Base-by-base conservation (phyloP, 164 flowering plant genomes). In the Annona cherimola region DNA sequence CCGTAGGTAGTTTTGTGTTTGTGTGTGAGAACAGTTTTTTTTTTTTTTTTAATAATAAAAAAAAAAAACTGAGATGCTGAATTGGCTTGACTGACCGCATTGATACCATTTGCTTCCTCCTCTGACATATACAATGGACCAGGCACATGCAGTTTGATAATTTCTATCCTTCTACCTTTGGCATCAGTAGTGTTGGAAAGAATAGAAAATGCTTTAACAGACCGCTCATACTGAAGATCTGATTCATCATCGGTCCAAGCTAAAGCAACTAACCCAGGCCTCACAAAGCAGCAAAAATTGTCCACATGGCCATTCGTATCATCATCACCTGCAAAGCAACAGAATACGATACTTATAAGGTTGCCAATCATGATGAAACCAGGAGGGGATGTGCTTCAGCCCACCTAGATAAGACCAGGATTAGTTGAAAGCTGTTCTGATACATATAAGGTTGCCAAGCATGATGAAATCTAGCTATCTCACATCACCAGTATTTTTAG, bases 271-370 rank as follows among this genome's bases (percentile, higher is more conserved):
- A 89, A 93, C 50, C 97, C 99, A 75, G 99, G 98, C 83, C 76
- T 93, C 43, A 70, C 98, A 80, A 95, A 95, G 74, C 99, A 95
- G 86, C 99, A 95, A 91, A 95, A 90, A 75, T 93, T 95, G 81
- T 95, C 99, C 39, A 95, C 81, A 73, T 95, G 99, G 12, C 99
- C 99, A 81, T 95, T 95, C 8, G 99, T 95, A 80, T 95, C 99
- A 75, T 95, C 98, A 82, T 95, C 99, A 73, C 98, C 99, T 95
- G 86, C 61, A 65, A 63, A 63, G 20, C 12, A 59, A 45, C 0
- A 66, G 54, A 54, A 11, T 66, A 43, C 1, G 55, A 42, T 4
- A 66, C 5, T n/a, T 43, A 44, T 9, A 66, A 42, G 68, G 14
- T 61, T 16, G 4, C 5, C 43, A 41, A 63, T 43, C 45, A 63